Evolutionary conservation across 208 protist genomes (phyloP), one percentile per base, ranked within the genome.

Genomic region (Angomonas ambiguus): DNA sequence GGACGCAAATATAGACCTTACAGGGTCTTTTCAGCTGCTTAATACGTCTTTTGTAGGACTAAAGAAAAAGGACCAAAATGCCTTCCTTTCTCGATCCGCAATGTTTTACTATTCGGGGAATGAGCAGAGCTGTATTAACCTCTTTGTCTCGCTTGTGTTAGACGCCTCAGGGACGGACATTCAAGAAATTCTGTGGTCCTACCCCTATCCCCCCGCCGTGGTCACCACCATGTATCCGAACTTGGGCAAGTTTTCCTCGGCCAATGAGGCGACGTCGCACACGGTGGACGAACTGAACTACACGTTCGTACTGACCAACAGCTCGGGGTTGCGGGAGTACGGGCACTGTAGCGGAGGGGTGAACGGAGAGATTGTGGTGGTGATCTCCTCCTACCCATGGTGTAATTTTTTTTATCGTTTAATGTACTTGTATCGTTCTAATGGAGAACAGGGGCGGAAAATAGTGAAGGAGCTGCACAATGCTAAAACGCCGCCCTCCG

Each of bases 221-320:
- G 63, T 83, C 1, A 55, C 77, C 10, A 41, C 49, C 42, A 45
- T 60, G 27, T 89, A 92, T 57, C 86, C 86, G 0, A 86, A 85
- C 35, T 22, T 92, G 16, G 70, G 63, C 28, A 77, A 85, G 51
- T 92, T 92, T 73, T 85, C 66, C 35, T 63, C 22, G 11, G 67
- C 78, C 2, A 84, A 83, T 55, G 67, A 71, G 1, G 72, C 75
- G 13, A 82, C 79, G 0, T 85, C 82, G 24, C 78, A 81, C 68
- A 79, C 76, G 5, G 80, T 79, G 5, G 80, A 87, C 16, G 74
- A 89, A 28, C 70, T 81, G 2, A 73, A 61, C 38, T 88, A 85
- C 67, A 91, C 88, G 0, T 94, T 94, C 69, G 85, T 94, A 42
- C 69, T 91, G 18, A 94, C 88, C 1, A 76, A 91, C 65, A 81